Base-by-base conservation (phyloP, 192 early-diverging fungal genomes). In the Martensiomyces pterosporus region DNA sequence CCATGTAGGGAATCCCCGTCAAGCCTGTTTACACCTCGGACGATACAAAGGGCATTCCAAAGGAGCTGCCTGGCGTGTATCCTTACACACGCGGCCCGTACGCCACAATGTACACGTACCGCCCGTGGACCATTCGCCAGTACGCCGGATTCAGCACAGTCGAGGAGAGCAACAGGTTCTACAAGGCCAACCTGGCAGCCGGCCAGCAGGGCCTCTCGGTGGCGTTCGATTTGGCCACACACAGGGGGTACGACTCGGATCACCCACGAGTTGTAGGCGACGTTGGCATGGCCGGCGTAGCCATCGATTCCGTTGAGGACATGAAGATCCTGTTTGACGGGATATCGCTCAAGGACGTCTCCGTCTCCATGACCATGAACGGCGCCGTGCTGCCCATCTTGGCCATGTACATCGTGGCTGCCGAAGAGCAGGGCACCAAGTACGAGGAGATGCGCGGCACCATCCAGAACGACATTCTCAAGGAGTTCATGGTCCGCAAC, bases 331-430 rank as follows among this genome's bases (percentile, higher is more conserved):
- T 93, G 47, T 93, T 93, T 72, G 82, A 89, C 52, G 87, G 85
- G 4, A 93, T 93, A 47, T 87, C 91, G 37, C 79, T 93, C 33
- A 89, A 88, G 60, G 87, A 87, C 54, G 91, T 93, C 69, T 91
- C 89, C 3, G 91, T 93, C 7, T 90, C 88, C 2, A 93, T 93
- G 91, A 93, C 91, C 8, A 93, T 93, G 91, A 93, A 93, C 61
- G 91, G 91, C n/a, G 91, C 91, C 9, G 89, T 93, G 37, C 64
- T 93, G 55, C 91, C 91, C 18, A 88, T 93, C 55, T 70, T 93
- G 39, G 86, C 91, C 49, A 89, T 91, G 85, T 93, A 89, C 67
- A 85, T 93, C 59, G 89, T 93, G 16, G 83, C 91, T 24, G 91
- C 79, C 19, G 68, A 88, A 58, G 91, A 93, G 74, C 91, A 93